Base-by-base conservation (phyloP, 495 filamentous ascomycete genomes). In the Viridothelium virens region DNA sequence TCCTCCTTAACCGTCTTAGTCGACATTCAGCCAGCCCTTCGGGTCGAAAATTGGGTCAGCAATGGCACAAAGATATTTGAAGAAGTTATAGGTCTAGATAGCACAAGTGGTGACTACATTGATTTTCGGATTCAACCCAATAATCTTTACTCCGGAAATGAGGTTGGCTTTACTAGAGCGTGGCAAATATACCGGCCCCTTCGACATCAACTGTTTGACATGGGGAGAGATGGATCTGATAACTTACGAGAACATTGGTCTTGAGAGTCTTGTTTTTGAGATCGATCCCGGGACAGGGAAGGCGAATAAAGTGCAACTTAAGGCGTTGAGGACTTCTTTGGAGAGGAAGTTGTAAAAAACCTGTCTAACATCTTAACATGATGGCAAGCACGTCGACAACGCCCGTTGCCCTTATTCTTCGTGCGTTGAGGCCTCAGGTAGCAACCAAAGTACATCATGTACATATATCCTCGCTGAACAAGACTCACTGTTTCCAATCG, bases 51-150 rank as follows among this genome's bases (percentile, higher is more conserved):
- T 5, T 83, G 82, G 77, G 62, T 80, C 1, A 81, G 77, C 68
- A 83, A 84, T 63, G 78, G 81, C 10, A 80, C 78, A 3, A 75
- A 85, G 65, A 71, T 69, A 9, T 62, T 75, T 34, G 72, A 71
- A 70, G 79, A 59, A 69, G 70, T 33, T 56, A 73, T 63, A 9
- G 48, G 16, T 36, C 14, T 68, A 7, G 37, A 56, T 10, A 37
- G 25, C 16, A 37, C 44, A 18, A 53, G 10, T 53, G 48, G 48
- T 53, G 48, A 18, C 12, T 53, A 53, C 48, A 18, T 53, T 53
- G 16, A 53, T 53, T 53, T 53, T 53, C 48, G 48, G 16, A 53
- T 53, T 18, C 48, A 53, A 25, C 48, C 48, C 12, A 53, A 2
- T n/a, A 53, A 53, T 18, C 48, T 53, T 53, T 53, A 53, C n/a